Conservation (phyloP, 305 asterid species). For the Solanum chacoense region DNA sequence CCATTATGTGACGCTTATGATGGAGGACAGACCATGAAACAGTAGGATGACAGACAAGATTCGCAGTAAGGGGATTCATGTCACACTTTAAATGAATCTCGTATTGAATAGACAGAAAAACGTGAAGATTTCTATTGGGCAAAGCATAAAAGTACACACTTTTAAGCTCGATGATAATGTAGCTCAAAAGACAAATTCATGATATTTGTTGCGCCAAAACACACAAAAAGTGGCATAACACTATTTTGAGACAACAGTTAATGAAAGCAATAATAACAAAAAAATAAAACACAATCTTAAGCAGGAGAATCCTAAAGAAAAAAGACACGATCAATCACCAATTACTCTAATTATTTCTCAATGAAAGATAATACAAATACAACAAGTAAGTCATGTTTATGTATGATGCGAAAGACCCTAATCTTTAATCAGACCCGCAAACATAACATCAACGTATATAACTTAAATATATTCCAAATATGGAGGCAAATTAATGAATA, state of each 20-base stretch:
- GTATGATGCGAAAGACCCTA: no score
- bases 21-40: not conserved
- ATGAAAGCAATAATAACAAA: not conserved
- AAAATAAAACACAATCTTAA: not conserved
- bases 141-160: not conserved
- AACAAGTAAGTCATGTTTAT: not conserved
- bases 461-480: not conserved
- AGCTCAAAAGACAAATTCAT: not conserved
- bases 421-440: not conserved
- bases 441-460: not conserved
- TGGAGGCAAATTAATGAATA: constrained; percentile 17
- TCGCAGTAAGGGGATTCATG: not conserved
- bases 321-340: not conserved
- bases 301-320: not conserved
- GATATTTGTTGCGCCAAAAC: not conserved
- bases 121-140: not conserved
- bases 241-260: not conserved
- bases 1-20: not conserved
- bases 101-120: no score
- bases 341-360: no score
- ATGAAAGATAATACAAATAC: not conserved
- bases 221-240: not conserved
- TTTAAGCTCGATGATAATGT: not conserved
- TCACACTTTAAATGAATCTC: not conserved
- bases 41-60: not conserved